Evolutionary conservation across 2,329 filamentous ascomycete genomes (phyloP), one percentile per base, ranked within the genome.

Genomic region (Diaporthe sp.): DNA sequence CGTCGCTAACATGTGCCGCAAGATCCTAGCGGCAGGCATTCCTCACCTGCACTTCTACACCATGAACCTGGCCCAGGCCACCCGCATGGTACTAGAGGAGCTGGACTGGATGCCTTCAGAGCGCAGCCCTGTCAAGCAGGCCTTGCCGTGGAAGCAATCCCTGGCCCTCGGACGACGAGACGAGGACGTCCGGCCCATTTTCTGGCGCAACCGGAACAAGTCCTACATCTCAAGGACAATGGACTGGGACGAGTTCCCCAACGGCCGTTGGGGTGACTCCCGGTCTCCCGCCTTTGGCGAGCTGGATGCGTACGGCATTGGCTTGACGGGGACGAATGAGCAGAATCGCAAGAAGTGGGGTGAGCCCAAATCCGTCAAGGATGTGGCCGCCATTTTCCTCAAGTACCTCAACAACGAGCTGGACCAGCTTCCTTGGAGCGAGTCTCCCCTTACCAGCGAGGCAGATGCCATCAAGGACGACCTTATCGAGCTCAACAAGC

Each of bases 221-320:
- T 98, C 96, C 5, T 99, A 99, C 80, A 92, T 99, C 72, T 92
- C 95, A 72, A 94, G 97, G 72, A 99, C 97, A 0, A 96, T 98
- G 82, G 96, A 98, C 79, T 99, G 97, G 97, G 97, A 99, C 80
- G 97, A 99, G 83, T 99, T 98, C 80, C 97, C 97, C 72, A 99
- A 99, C 87, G 97, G 97, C 61, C 94, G 97, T 83, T 99, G 97
- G 97, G 97, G 97, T 84, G 97, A 99, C 84, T 96, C 96, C 70
- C 91, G 97, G 77, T 98, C 96, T 74, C 97, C 97, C 75, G 97
- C 97, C 68, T 99, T 98, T 81, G 97, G 97, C 80, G 95, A 98
- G 84, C 87, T 98, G 70, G 96, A 98, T 84, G 92, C 95, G 12
- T 98, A 99, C 81, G 96, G 96, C 56, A 95, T 98, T 79, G 95